Evolutionary conservation across 257 asterid species (phyloP).

Genomic region (Primulina eburnea): DNA sequence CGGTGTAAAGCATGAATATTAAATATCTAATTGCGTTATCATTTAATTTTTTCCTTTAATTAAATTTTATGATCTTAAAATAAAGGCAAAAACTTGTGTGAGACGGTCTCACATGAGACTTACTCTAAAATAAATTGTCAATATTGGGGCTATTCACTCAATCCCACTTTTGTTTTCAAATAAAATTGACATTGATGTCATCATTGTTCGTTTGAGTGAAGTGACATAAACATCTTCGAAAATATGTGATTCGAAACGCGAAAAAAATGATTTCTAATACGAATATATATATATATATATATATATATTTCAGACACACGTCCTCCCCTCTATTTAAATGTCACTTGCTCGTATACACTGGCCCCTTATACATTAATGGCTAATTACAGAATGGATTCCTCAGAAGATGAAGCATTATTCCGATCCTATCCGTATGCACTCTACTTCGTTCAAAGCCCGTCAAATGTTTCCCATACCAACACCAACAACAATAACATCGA

Average conservation of each 20-base stretch:
- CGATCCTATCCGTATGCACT: slow-evolving; percentile 50
- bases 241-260: too few relatives aligned
- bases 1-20: slow-evolving; percentile 49
- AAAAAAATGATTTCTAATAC: too few relatives aligned
- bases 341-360: not conserved
- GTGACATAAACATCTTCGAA: too few relatives aligned
- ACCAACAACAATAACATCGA: slow-evolving; percentile 17
- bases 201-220: too few relatives aligned
- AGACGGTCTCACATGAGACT: too few relatives aligned
- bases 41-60: not conserved
- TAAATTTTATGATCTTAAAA: too few relatives aligned
- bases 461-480: slow-evolving; percentile 47
- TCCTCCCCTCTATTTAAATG: not conserved
- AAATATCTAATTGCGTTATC: not conserved
- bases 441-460: slow-evolving; percentile 75
- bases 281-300: too few relatives aligned
- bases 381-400: slow-evolving; percentile 35
- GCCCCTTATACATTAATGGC: slow-evolving; percentile 24
- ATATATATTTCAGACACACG: slow-evolving; percentile 9
- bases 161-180: too few relatives aligned
- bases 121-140: too few relatives aligned
- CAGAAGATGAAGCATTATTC: slow-evolving; percentile 66
- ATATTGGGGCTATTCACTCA: too few relatives aligned
- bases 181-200: too few relatives aligned
- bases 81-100: too few relatives aligned